Evolutionary conservation across 2,329 filamentous ascomycete genomes (phyloP).

Genomic region (Nigrospora sphaerica): DNA sequence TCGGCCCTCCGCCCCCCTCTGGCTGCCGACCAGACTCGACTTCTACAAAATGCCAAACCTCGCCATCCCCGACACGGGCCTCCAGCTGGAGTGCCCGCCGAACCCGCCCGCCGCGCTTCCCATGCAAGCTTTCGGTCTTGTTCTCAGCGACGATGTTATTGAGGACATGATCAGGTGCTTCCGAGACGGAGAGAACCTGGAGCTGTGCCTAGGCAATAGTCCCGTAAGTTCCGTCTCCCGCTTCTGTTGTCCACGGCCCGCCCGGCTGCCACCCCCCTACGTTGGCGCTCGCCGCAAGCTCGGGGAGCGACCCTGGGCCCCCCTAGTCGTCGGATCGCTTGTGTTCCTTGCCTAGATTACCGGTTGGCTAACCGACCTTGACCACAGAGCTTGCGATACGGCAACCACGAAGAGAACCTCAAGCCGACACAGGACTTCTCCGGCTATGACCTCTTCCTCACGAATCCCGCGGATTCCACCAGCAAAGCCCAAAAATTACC

Average conservation of each 20-base stretch:
- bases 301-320: no score
- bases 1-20: no score
- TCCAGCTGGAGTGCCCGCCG: slow-evolving; percentile 47
- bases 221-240: slow-evolving; percentile 43
- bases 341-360: not conserved
- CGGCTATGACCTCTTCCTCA: slow-evolving; percentile 50
- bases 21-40: no score
- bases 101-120: slow-evolving; percentile 36
- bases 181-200: slow-evolving; percentile 47
- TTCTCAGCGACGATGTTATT: slow-evolving; percentile 49
- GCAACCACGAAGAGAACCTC: slow-evolving; percentile 41
- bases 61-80: slow-evolving; percentile 49
- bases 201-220: slow-evolving; percentile 48
- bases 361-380: slow-evolving; percentile 3
- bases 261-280: slow-evolving; percentile 1
- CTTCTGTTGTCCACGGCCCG: slow-evolving; percentile 1
- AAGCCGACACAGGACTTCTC: slow-evolving; percentile 35
- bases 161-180: slow-evolving; percentile 56
- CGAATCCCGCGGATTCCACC: slow-evolving; percentile 40
- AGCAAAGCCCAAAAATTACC: slow-evolving; percentile 40
- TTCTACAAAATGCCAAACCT: slow-evolving; percentile 41
- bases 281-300: no score
- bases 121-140: slow-evolving; percentile 50
- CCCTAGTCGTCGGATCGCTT: slow-evolving; percentile 1
- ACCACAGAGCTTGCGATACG: slow-evolving; percentile 46